Evolutionary conservation across 192 early-diverging fungal species (phyloP), one percentile per base, ranked within the genome.

Genomic region (Podila horticola): DNA sequence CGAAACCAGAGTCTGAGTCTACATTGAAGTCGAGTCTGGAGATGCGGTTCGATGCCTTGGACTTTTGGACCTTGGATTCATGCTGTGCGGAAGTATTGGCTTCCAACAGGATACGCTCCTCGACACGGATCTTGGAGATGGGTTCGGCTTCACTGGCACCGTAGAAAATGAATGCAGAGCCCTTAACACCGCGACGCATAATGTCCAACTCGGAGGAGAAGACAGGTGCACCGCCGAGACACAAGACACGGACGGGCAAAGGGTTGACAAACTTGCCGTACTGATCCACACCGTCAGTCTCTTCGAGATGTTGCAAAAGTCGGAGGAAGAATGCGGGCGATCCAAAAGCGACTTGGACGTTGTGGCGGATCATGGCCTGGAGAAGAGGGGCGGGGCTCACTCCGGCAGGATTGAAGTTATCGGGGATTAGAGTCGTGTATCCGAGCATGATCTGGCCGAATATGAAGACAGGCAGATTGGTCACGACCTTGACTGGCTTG

Each of bases 401-500:
- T 4, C 75, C 75, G 1, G 75, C 70, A 24, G 75, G 75, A 41
- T 79, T 79, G 60, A 79, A 79, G 61, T 79, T 79, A 19, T 79
- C 75, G 5, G 75, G 75, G 48, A 79, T 79, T 30, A 79, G 45
- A 28, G 75, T 79, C 15, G 75, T 79, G 55, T 79, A 79, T 49
- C 75, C 75, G 10, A 79, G 70, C 75, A 79, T 79, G 45, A 79
- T 79, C 31, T 79, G 75, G 4, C 75, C 75, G 38, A 79, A 79
- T n/a, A 79, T 79, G 30, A 79, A 79, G 7, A 79, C 75, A 3
- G 75, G 75, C 34, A 79, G 41, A 58, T 79, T 79, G 58, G 75
- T 79, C 28, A 79, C 70, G 1, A 65, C 64, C 61, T 79, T 79
- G 61, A 79, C 61, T 31, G 75, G 66, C 64, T 64, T 79, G 66